phyloP scores from a whole-genome alignment of 1,284 basidiomycete species.

The Cryptococcus sp. region DNA sequence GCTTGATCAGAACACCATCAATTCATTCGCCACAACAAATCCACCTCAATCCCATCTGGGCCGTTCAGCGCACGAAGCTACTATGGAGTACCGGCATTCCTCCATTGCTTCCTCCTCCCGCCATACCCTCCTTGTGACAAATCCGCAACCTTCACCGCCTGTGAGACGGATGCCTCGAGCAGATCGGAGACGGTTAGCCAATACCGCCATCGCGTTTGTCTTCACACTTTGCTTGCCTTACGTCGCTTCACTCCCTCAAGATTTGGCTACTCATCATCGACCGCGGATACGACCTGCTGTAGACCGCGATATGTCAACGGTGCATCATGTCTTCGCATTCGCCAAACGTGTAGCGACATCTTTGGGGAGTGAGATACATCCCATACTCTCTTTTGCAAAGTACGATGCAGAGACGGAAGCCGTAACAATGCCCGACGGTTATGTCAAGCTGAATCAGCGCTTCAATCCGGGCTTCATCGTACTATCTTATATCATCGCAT shows the following conservation, averaged over 20 bases:
- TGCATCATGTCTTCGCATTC: background rate
- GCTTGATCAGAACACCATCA: too few species aligned
- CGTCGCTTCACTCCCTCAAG: constrained; percentile 27
- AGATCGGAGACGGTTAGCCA: constrained; percentile 3
- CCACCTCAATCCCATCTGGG: too few species aligned
- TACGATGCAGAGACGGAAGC: constrained; percentile 4
- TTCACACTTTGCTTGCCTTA: constrained; percentile 35
- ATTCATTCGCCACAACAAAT: too few species aligned
- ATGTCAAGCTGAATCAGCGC: constrained; percentile 39
- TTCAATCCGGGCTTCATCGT: constrained; percentile 53
- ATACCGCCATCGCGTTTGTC: constrained; percentile 16
- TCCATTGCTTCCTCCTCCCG: constrained; percentile 18
- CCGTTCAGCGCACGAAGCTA: too few species aligned
- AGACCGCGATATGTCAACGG: constrained; percentile 3
- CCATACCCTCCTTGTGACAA: constrained; percentile 14
- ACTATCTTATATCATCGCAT: constrained; percentile 51
- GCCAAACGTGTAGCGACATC: background rate
- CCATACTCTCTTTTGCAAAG: constrained; percentile 12
- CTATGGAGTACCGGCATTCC: too few species aligned
- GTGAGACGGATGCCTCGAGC: constrained; percentile 5
- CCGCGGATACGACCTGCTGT: background rate
- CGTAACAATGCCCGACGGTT: constrained; percentile 24
- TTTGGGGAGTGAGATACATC: background rate
- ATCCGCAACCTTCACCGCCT: constrained; percentile 3
- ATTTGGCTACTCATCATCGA: constrained; percentile 1